A percentile compares a stretch with the other conserved stretches of the same genome.
Conservation (phyloP, 345 rosid genomes). For the Brassica juncea region DNA sequence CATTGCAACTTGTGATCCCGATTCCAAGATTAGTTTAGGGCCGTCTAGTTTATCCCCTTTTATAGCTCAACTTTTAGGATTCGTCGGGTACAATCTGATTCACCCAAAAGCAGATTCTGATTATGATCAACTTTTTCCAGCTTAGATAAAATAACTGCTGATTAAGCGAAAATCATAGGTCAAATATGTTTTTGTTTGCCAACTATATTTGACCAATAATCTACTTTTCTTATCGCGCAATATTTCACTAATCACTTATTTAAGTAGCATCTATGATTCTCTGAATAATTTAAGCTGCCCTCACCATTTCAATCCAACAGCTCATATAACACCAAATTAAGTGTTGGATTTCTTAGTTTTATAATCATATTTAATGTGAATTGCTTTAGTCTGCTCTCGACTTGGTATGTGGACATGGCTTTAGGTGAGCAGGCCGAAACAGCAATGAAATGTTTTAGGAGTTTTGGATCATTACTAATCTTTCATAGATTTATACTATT, state of each 20-base stretch:
- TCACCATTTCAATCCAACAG: conserved; percentile 40
- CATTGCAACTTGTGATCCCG: conserved; percentile 22
- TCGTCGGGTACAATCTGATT: conserved; percentile 25
- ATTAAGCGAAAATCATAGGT: conserved; percentile 1
- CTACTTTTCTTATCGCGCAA: conserved; percentile 35
- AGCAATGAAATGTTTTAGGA: not conserved
- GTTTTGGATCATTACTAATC: not conserved
- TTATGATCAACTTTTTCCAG: conserved; percentile 23
- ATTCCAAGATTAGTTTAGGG: not conserved
- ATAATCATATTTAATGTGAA: conserved; percentile 3
- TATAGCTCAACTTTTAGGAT: not conserved
- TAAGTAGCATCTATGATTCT: conserved; percentile 17
- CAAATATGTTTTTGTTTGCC: conserved; percentile 40
- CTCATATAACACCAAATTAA: conserved; percentile 32
- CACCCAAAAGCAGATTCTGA: conserved; percentile 32
- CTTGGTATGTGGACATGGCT: conserved; percentile 2
- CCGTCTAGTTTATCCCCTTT: not conserved
- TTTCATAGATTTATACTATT: not conserved
- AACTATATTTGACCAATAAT: conserved; percentile 64
- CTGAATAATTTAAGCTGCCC: conserved; percentile 43
- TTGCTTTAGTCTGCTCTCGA: not conserved
- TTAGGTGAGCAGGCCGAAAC: not conserved
- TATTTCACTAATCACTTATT: conserved; percentile 14
- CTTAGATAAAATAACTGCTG: not conserved
- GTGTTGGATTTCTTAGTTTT: conserved; percentile 19